Percentiles rank a stretch among this genome's conserved stretches.
Conservation (phyloP, 352 stramenopile species). For the Globisporangium cylindrosporum region DNA sequence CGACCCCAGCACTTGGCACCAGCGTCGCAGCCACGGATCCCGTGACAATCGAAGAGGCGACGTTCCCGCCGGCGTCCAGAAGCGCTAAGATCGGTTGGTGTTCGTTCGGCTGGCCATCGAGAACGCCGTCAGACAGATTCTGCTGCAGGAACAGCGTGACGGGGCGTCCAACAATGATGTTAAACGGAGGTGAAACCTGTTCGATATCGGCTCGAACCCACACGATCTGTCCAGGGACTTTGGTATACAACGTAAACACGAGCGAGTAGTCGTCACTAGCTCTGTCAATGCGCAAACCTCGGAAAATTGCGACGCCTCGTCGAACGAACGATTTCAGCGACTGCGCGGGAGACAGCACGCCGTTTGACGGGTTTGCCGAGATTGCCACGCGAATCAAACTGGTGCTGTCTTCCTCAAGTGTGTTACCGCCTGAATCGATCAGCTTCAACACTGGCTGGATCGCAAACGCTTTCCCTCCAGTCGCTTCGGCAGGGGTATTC, state of each 20-base stretch:
- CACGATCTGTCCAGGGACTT: constrained; percentile 29
- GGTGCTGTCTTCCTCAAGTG: constrained; percentile 56
- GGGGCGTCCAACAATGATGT: constrained; percentile 45
- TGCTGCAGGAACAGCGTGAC: constrained; percentile 47
- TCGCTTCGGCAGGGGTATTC: constrained; percentile 33
- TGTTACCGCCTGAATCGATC: constrained; percentile 72
- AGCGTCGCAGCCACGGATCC: constrained; percentile 53
- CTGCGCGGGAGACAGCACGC: constrained; percentile 39
- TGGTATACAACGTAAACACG: constrained; percentile 62
- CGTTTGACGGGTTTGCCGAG: constrained; percentile 66
- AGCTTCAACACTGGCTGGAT: constrained; percentile 78
- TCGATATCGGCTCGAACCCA: constrained; percentile 52
- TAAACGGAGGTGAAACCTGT: constrained; percentile 56
- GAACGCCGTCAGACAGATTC: constrained; percentile 57
- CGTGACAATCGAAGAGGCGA: constrained; percentile 43
- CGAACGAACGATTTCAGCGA: constrained; percentile 41
- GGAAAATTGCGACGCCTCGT: constrained; percentile 62
- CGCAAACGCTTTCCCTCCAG: constrained; percentile 69
- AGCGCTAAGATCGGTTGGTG: constrained; percentile 63
- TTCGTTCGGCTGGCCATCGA: constrained; percentile 77
- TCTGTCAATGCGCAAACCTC: constrained; percentile 70
- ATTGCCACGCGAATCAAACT: constrained; percentile 65
- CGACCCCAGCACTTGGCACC: constrained; percentile 58
- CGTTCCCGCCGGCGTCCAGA: constrained; percentile 63
- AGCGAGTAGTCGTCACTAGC: constrained; percentile 74